Base-by-base conservation (phyloP, 1,139 yeast species). In the Pichia sp. region DNA sequence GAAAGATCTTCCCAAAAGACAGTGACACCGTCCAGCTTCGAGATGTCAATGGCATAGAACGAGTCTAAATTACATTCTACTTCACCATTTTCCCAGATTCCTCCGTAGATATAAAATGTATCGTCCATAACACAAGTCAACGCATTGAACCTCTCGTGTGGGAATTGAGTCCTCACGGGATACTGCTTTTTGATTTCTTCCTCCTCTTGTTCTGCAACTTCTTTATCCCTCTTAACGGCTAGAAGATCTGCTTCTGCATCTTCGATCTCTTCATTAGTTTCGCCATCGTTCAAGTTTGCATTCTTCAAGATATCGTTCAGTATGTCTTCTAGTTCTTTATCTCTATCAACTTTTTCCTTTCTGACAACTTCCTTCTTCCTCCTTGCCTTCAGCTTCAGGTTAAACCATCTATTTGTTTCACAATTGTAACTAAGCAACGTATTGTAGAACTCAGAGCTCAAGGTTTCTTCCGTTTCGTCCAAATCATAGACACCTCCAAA, bases 401-500 rank as follows among this genome's bases (percentile, higher is more conserved):
- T 80, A 65, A 83, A 88, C 99, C 99, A 93, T 68, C 97, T 81
- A 69, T 92, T 92, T 33, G 84, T 78, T 63, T 91, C 97, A 30
- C 85, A 76, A 60, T 92, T 96, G 68, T 89, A 92, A 4, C 95
- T 85, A 65, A 84, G 85, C 53, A 93, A 72, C 59, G 84, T 84
- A 67, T 92, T 91, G 73, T 80, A 93, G 67, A 92, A 93, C 51
- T 81, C 84, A 3, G 97, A 89, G 48, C 87, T 95, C 60, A 93
- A 74, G 52, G 87, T 82, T 69, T 93, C 99, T 69, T 93, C 98
- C 40, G 96, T 92, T 70, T 93, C 99, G 62, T 91, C 97, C 58
- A 80, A 87, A 71, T 93, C 99, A 66, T 81, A 92, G 14, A 93
- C 99, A 60, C 99, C 99, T 45, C 98, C 99, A 73, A 92, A 93